A percentile compares a stretch with the other conserved stretches of the same genome.
phyloP scores from a whole-genome alignment of 1,284 basidiomycete species.

The Trametes pubescens region DNA sequence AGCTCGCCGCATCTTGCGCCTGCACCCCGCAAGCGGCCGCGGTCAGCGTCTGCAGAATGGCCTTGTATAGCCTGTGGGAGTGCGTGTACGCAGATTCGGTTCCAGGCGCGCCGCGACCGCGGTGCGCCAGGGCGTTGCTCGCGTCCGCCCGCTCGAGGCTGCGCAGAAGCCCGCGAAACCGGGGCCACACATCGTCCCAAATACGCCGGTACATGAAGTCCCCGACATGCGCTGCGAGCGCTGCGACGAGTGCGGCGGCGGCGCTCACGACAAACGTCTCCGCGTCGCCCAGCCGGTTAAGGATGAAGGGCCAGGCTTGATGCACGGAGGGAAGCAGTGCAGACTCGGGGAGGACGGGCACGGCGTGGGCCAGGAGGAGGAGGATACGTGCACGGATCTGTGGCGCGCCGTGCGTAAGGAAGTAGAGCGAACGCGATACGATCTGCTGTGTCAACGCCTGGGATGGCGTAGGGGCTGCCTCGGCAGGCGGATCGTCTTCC shows the following conservation, averaged over 20 bases:
- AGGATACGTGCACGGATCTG: constrained; percentile 86
- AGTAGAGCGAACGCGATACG: constrained; percentile 85
- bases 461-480: constrained; percentile 65
- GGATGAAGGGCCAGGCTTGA: constrained; percentile 87
- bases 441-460: constrained; percentile 86
- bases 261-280: constrained; percentile 83
- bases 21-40: constrained; percentile 71
- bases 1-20: constrained; percentile 72
- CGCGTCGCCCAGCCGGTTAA: constrained; percentile 79
- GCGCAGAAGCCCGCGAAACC: constrained; percentile 67
- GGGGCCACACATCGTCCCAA: constrained; percentile 92
- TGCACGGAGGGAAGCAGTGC: constrained; percentile 86
- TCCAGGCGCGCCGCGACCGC: constrained; percentile 58
- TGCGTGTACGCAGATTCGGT: constrained; percentile 78
- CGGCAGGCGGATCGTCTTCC: constrained; percentile 41
- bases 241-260: constrained; percentile 74
- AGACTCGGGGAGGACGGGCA: constrained; percentile 78
- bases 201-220: constrained; percentile 85
- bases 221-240: constrained; percentile 73
- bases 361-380: constrained; percentile 72
- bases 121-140: constrained; percentile 68
- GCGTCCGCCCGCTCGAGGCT: constrained; percentile 68
- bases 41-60: constrained; percentile 77
- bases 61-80: constrained; percentile 78
- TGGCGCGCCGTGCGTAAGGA: constrained; percentile 87